These are phyloP conservation scores for Salix udensis DNA, from an alignment of 345 rosid species.

Conservation along the genomic window DNA sequence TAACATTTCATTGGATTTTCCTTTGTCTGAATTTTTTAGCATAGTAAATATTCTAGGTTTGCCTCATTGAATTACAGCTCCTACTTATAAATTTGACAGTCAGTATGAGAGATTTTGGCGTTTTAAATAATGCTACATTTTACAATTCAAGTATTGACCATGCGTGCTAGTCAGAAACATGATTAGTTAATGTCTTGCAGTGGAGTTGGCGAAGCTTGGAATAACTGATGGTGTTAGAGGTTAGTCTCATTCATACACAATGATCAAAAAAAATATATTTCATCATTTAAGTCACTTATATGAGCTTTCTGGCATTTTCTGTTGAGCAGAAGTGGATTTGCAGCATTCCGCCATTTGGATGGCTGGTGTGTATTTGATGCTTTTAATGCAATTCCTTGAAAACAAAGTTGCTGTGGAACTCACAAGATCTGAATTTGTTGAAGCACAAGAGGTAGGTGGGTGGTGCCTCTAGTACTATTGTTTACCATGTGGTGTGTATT, in stretches of 20 bases:
- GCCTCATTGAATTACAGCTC: background rate
- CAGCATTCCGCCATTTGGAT: constrained; percentile 91
- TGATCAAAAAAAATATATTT: constrained; percentile 10
- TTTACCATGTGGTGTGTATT: too few relatives aligned
- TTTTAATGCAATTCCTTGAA: constrained; percentile 94
- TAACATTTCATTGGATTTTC: background rate
- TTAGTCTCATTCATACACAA: constrained; percentile 25
- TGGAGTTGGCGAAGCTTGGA: constrained; percentile 78
- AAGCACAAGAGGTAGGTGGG: constrained; percentile 75
- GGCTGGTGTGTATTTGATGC: constrained; percentile 89
- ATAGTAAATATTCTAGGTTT: background rate
- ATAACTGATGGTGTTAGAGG: constrained; percentile 76
- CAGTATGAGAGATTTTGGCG: background rate
- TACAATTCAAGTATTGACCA: background rate
- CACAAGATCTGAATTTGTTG: constrained; percentile 87
- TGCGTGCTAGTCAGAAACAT: constrained; percentile 9
- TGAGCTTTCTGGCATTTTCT: constrained; percentile 12
- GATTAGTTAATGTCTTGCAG: constrained; percentile 47
- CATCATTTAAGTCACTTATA: constrained; percentile 7
- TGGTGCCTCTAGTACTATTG: constrained; percentile 1
- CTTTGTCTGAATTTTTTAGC: background rate
- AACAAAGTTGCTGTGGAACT: constrained; percentile 95
- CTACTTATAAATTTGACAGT: background rate
- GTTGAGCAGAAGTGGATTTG: constrained; percentile 75
- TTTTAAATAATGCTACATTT: background rate